phyloP scores from a whole-genome alignment of 202 grass and related monocot genomes.

The Digitaria exilis region DNA sequence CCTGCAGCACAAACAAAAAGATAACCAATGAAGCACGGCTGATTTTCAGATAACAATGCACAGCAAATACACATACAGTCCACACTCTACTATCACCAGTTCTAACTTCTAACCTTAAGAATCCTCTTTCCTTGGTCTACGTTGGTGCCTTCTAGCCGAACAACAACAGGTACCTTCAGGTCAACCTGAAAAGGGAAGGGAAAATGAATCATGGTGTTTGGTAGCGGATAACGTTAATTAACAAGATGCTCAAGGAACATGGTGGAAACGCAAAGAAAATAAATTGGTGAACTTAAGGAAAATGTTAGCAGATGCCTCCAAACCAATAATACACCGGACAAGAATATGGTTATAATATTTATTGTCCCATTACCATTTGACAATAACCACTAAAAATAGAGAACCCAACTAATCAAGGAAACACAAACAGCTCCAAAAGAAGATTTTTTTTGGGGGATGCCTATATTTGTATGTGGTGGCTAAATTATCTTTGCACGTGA shows the following conservation, averaged over 20 bases:
- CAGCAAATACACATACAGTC: background rate
- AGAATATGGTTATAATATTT: background rate
- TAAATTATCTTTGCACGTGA: background rate
- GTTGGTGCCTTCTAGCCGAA: slow-evolving; percentile 98
- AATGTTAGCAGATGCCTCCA: background rate
- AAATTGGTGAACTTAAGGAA: background rate
- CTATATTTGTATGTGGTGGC: background rate
- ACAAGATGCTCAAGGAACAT: background rate
- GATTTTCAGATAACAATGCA: slow-evolving; percentile 7
- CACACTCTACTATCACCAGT: background rate
- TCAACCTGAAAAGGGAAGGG: slow-evolving; percentile 59
- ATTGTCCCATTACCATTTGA: background rate
- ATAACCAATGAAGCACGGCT: slow-evolving; percentile 28
- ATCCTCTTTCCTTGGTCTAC: slow-evolving; percentile 99
- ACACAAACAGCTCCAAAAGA: background rate
- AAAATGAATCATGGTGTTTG: background rate
- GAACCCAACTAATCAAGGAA: background rate
- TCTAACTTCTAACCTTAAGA: slow-evolving; percentile 83
- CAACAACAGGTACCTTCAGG: slow-evolving; percentile 95
- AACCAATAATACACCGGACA: background rate
- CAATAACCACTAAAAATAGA: slow-evolving; percentile 1
- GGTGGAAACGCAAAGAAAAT: background rate
- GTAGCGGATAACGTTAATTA: background rate
- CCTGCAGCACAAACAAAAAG: slow-evolving; percentile 54
- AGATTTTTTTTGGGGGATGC: background rate